A percentile compares a stretch with the other conserved stretches of the same genome.
These are phyloP conservation scores for Hippophae rhamnoides DNA, from an alignment of 306 rosid genomes.

Conservation along the genomic window DNA sequence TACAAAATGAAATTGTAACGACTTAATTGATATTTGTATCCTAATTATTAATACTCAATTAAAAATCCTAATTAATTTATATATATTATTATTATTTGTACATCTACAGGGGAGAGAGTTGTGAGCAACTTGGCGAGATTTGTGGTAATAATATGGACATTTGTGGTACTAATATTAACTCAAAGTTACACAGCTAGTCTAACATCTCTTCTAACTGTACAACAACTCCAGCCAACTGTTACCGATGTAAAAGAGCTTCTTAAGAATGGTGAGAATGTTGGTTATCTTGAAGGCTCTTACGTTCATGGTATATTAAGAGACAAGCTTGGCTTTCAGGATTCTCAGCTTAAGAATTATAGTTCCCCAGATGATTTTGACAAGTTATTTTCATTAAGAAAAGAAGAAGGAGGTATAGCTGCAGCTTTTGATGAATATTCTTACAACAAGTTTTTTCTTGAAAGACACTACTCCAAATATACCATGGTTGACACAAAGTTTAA, in stretches of 20 bases:
- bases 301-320: slow-evolving; percentile 23
- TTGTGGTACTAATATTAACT: slow-evolving; percentile 47
- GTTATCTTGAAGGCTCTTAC: slow-evolving; percentile 35
- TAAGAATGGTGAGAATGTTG: slow-evolving; percentile 33
- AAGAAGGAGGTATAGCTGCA: slow-evolving; percentile 44
- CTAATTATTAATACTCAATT: too few relatives aligned
- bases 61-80: too few relatives aligned
- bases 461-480: slow-evolving; percentile 37
- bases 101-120: slow-evolving; percentile 40
- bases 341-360: slow-evolving; percentile 20
- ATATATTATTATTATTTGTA: too few relatives aligned
- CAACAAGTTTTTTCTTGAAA: slow-evolving; percentile 25
- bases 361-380: slow-evolving; percentile 30
- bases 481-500: slow-evolving; percentile 32
- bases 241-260: slow-evolving; percentile 31
- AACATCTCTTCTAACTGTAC: slow-evolving; percentile 51
- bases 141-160: slow-evolving; percentile 51
- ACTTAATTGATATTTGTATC: too few relatives aligned
- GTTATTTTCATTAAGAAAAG: slow-evolving; percentile 36
- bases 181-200: slow-evolving; percentile 71
- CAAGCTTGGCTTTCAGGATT: slow-evolving; percentile 24
- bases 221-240: slow-evolving; percentile 34
- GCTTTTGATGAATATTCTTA: slow-evolving; percentile 46
- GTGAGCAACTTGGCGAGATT: slow-evolving; percentile 42
- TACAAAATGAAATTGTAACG: too few relatives aligned